Conservation (phyloP, 2,329 filamentous ascomycete species). For the Lasiodiplodia citricola region DNA sequence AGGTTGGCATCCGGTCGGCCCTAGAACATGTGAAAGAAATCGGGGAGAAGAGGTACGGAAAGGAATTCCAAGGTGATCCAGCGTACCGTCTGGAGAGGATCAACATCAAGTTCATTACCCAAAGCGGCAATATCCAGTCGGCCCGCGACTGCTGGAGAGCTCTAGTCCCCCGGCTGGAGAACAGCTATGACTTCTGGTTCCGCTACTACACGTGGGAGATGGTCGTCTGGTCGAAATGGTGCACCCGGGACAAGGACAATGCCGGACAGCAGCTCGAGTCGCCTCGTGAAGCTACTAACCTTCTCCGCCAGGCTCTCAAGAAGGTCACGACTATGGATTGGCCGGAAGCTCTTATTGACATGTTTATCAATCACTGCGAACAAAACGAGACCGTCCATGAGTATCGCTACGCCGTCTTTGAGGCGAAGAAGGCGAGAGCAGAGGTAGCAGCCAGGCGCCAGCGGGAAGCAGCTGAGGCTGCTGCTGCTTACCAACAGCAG, state of each 20-base stretch:
- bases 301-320: constrained; percentile 73
- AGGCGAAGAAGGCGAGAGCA: constrained; percentile 72
- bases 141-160: constrained; percentile 80
- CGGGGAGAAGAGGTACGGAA: constrained; percentile 76
- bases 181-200: constrained; percentile 92
- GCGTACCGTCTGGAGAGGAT: constrained; percentile 89
- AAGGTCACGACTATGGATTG: constrained; percentile 69
- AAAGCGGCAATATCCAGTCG: constrained; percentile 76
- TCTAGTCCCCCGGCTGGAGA: constrained; percentile 70
- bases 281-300: constrained; percentile 74
- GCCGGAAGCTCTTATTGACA: constrained; percentile 76
- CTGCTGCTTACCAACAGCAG: constrained; percentile 44
- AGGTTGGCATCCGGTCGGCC: constrained; percentile 84
- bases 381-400: constrained; percentile 83
- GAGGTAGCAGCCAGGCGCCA: constrained; percentile 68
- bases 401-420: constrained; percentile 74
- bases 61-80: constrained; percentile 83
- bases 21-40: constrained; percentile 82
- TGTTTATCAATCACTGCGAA: constrained; percentile 81
- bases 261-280: constrained; percentile 58
- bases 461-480: constrained; percentile 67
- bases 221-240: constrained; percentile 67
- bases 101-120: constrained; percentile 87
- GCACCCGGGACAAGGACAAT: constrained; percentile 56
- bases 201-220: constrained; percentile 94